These are phyloP conservation scores for Thozetella sp. DNA, from an alignment of 495 filamentous ascomycete genomes.

Conservation along the genomic window DNA sequence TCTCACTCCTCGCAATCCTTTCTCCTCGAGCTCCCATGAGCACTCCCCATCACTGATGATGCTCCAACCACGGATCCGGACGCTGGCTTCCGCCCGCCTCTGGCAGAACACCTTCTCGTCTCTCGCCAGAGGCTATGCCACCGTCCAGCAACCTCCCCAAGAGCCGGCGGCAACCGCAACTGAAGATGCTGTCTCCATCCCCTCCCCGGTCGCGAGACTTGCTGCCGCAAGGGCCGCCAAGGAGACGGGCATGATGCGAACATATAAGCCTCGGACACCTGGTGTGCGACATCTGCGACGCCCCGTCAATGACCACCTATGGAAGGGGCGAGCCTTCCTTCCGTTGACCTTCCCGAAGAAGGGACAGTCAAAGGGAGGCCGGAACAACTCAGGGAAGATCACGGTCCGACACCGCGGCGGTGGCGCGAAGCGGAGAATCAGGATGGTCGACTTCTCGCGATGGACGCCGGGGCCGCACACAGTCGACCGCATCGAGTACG, in stretches of 20 bases:
- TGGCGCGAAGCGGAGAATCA: constrained; percentile 86
- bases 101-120: constrained; percentile 19
- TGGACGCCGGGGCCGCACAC: constrained; percentile 74
- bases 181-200: constrained; percentile 3
- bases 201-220: constrained; percentile 5
- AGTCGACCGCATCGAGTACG: constrained; percentile 94
- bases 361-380: constrained; percentile 87
- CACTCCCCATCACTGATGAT: constrained; percentile 12
- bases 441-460: constrained; percentile 85
- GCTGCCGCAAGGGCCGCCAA: constrained; percentile 19
- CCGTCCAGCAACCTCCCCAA: constrained; percentile 9
- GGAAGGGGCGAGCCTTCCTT: constrained; percentile 84
- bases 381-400: constrained; percentile 82
- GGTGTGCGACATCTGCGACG: constrained; percentile 89
- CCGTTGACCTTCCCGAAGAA: constrained; percentile 88
- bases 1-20: background rate
- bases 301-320: constrained; percentile 94
- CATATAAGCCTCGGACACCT: constrained; percentile 93
- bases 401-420: constrained; percentile 91
- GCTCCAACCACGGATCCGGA: constrained; percentile 32
- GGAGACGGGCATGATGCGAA: constrained; percentile 61
- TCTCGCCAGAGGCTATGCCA: constrained; percentile 23
- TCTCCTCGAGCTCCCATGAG: background rate
- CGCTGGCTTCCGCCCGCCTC: constrained; percentile 17
- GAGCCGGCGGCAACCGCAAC: constrained; percentile 1